These are phyloP conservation scores for Coemansia nantahalensis DNA, from an alignment of 192 early-diverging fungal species.

Conservation along the genomic window DNA sequence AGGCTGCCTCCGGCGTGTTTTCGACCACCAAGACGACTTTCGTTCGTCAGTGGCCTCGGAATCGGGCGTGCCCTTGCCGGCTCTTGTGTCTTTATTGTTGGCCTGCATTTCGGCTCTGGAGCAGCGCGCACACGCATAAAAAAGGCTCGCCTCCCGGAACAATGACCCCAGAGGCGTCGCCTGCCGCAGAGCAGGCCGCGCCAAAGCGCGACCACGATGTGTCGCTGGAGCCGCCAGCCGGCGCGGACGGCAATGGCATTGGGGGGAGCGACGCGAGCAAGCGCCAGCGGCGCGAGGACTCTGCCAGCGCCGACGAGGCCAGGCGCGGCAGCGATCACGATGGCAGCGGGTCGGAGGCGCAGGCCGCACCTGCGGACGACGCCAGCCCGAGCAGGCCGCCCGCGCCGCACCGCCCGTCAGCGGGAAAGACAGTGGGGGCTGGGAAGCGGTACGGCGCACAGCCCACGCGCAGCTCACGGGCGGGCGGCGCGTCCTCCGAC, in stretches of 20 bases:
- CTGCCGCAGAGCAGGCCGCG: conserved; percentile 3
- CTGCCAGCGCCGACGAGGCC: neutral
- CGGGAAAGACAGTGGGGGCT: conserved; percentile 43
- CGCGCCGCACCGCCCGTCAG: conserved; percentile 11
- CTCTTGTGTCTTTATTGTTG: too few species aligned
- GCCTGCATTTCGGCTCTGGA: too few species aligned
- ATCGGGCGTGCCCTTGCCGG: too few species aligned
- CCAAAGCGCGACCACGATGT: conserved; percentile 13
- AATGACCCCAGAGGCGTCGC: neutral
- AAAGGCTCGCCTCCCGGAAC: too few species aligned
- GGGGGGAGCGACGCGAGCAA: neutral
- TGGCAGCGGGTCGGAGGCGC: neutral
- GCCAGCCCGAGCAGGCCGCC: conserved; percentile 2
- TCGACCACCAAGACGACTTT: too few species aligned
- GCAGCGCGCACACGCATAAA: too few species aligned
- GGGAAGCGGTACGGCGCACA: conserved; percentile 38
- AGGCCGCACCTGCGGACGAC: neutral
- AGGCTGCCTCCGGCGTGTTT: too few species aligned
- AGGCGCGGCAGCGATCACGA: neutral
- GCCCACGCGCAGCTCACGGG: conserved; percentile 25
- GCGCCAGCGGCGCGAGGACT: neutral
- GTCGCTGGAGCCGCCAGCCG: neutral
- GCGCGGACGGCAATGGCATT: neutral
- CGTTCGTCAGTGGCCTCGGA: conserved; percentile 78
- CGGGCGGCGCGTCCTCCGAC: conserved; percentile 6